These are phyloP conservation scores for Stevia rebaudiana DNA, from an alignment of 140 eudicot genomes.

Conservation along the genomic window DNA sequence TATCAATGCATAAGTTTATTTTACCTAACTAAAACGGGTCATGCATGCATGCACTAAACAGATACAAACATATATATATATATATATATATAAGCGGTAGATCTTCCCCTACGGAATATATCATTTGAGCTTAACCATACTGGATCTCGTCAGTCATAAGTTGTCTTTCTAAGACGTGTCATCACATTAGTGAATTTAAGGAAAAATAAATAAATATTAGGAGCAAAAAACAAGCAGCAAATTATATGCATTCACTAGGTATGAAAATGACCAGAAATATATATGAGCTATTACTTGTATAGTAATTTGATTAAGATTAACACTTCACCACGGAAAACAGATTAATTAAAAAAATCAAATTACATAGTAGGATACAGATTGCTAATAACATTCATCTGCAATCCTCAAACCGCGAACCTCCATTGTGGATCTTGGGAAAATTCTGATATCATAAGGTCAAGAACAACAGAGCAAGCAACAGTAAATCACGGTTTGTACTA, in stretches of 20 bases:
- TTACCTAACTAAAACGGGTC: background rate
- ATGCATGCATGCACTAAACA: background rate
- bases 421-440: conserved; percentile 28
- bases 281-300: conserved; percentile 7
- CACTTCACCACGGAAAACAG: conserved; percentile 4
- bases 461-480: conserved; percentile 24
- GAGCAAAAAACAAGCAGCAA: background rate
- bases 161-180: conserved; percentile 1
- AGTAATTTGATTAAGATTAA: background rate
- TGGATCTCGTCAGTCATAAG: background rate
- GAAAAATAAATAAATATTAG: background rate
- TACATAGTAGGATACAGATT: conserved; percentile 47
- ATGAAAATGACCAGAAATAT: background rate
- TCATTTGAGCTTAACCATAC: background rate
- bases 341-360: conserved; percentile 2
- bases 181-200: background rate
- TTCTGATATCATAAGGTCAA: conserved; percentile 45
- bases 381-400: conserved; percentile 31
- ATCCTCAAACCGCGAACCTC: conserved; percentile 40
- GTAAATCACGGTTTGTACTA: conserved; percentile 6
- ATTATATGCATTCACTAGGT: background rate
- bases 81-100: background rate
- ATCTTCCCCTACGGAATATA: background rate
- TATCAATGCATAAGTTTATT: background rate
- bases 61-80: conserved; percentile 1